phyloP scores from a whole-genome alignment of 1,139 yeast species.

The Magnusiomyces paraingens region DNA sequence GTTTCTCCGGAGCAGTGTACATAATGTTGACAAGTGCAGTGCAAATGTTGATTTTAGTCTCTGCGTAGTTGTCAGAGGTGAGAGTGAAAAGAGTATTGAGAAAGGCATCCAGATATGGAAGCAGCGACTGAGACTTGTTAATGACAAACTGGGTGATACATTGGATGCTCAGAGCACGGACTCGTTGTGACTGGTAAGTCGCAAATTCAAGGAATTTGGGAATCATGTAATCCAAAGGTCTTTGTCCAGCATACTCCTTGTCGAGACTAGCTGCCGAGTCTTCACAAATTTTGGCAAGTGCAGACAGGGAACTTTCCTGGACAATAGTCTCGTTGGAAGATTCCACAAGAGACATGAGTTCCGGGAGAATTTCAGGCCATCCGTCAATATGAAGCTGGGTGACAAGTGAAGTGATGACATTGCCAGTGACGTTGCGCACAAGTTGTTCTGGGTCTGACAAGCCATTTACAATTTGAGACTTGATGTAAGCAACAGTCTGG shows the following conservation, averaged over 20 bases:
- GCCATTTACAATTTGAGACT: constrained; percentile 62
- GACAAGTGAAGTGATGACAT: constrained; percentile 77
- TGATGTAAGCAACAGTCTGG: constrained; percentile 47
- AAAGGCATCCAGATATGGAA: constrained; percentile 60
- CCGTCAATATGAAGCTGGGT: constrained; percentile 59
- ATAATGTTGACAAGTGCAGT: constrained; percentile 67
- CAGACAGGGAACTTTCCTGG: constrained; percentile 75
- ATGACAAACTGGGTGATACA: constrained; percentile 76
- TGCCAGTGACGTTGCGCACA: constrained; percentile 84
- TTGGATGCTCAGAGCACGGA: constrained; percentile 58
- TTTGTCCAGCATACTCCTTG: constrained; percentile 50
- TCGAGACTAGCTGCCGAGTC: constrained; percentile 60
- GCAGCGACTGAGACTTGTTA: constrained; percentile 57
- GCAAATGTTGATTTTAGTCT: constrained; percentile 70
- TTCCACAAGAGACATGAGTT: constrained; percentile 54
- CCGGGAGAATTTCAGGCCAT: constrained; percentile 73
- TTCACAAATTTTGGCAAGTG: constrained; percentile 82
- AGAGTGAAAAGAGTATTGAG: constrained; percentile 57
- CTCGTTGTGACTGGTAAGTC: constrained; percentile 36
- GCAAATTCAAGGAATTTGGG: constrained; percentile 54
- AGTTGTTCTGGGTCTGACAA: constrained; percentile 51
- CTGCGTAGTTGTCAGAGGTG: constrained; percentile 48
- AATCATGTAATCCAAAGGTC: constrained; percentile 63
- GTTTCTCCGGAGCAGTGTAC: constrained; percentile 74
- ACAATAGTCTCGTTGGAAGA: constrained; percentile 36